Conservation (phyloP, 2,329 filamentous ascomycete genomes). For the Xylaria sp. region DNA sequence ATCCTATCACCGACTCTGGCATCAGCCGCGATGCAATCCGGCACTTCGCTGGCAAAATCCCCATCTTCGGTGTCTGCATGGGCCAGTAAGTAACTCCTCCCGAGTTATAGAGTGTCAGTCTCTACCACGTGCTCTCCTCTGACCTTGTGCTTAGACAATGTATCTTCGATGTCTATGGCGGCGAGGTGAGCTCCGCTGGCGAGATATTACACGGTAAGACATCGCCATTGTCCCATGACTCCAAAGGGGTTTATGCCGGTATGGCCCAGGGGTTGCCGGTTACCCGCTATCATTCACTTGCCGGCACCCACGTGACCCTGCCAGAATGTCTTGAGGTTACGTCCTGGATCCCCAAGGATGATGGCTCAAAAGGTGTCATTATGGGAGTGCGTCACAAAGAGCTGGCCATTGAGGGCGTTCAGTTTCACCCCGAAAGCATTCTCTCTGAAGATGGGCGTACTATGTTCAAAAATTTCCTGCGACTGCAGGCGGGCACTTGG, state of each 20-base stretch:
- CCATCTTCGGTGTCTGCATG: conserved; percentile 98
- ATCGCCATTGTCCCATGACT: conserved; percentile 87
- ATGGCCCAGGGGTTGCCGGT: conserved; percentile 84
- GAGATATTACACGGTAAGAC: conserved; percentile 99
- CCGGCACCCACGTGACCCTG: conserved; percentile 87
- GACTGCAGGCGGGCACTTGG: conserved; percentile 92
- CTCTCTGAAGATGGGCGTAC: conserved; percentile 86
- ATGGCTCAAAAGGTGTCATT: conserved; percentile 85
- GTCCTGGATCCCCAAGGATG: conserved; percentile 84
- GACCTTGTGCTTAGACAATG: conserved; percentile 73
- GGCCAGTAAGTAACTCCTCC: conserved; percentile 75
- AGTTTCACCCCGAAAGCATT: conserved; percentile 98
- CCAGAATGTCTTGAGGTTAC: conserved; percentile 88
- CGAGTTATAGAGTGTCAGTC: background rate
- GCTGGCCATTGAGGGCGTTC: conserved; percentile 91
- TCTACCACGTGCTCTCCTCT: conserved; percentile 25
- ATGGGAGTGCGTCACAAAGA: conserved; percentile 97
- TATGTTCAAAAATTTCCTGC: conserved; percentile 94
- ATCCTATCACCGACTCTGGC: conserved; percentile 90
- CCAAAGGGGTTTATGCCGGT: conserved; percentile 89
- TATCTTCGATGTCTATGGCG: conserved; percentile 93
- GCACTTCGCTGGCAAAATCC: conserved; percentile 93
- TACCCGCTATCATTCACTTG: conserved; percentile 95
- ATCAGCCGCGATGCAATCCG: conserved; percentile 92
- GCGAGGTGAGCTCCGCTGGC: conserved; percentile 89